Evolutionary conservation across 2,329 filamentous ascomycete genomes (phyloP).

Genomic region (Emmonsiellopsis sp.): DNA sequence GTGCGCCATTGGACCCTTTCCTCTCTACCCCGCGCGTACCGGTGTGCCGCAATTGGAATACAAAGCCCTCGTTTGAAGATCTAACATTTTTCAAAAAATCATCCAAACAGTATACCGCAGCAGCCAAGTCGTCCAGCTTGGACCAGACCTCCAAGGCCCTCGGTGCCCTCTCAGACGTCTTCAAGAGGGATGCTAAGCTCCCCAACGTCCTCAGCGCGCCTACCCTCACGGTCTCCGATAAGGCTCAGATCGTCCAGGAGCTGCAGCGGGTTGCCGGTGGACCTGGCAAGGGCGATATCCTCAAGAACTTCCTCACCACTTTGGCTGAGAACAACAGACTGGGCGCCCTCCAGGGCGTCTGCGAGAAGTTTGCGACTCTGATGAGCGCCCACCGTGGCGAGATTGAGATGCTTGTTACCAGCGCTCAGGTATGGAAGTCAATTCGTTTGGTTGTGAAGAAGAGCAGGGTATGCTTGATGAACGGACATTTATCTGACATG

Average conservation of each 20-base stretch:
- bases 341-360: slow-evolving; percentile 68
- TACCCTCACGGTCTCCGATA: slow-evolving; percentile 69
- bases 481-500: not conserved
- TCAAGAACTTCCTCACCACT: slow-evolving; percentile 88
- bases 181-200: slow-evolving; percentile 80
- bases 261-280: slow-evolving; percentile 72
- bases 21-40: slow-evolving; percentile 2
- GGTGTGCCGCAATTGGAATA: slow-evolving; percentile 8
- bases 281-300: slow-evolving; percentile 62
- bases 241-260: slow-evolving; percentile 76
- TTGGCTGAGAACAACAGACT: slow-evolving; percentile 96
- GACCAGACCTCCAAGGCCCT: slow-evolving; percentile 79
- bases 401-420: slow-evolving; percentile 86
- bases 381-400: slow-evolving; percentile 87
- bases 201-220: slow-evolving; percentile 65
- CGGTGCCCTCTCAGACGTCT: slow-evolving; percentile 57
- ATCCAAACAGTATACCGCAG: slow-evolving; percentile 74
- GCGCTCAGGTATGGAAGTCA: slow-evolving; percentile 62
- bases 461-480: no score
- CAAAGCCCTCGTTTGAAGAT: not conserved
- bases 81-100: not conserved
- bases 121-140: slow-evolving; percentile 76
- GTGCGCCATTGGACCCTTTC: slow-evolving; percentile 49
- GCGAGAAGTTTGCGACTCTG: slow-evolving; percentile 76
- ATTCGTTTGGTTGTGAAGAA: not conserved